Percentiles rank a stretch among this genome's conserved stretches.
Conservation (phyloP, 2,329 filamentous ascomycete species). For the Pestalotiopsis sp. region DNA sequence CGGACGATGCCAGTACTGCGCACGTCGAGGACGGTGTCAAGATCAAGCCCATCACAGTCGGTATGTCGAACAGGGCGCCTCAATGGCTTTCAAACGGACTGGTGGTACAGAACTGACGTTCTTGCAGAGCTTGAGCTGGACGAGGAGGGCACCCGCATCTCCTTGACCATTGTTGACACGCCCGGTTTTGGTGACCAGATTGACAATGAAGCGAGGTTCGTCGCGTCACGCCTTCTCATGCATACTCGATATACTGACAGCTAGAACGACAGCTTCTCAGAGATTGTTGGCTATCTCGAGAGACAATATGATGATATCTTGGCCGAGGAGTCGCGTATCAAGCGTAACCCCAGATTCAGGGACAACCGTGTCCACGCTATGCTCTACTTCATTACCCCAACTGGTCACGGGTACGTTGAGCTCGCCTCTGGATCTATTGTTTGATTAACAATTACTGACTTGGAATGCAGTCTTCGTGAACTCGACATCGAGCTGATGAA, state of each 20-base stretch:
- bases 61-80: slow-evolving; percentile 53
- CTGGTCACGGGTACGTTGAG: slow-evolving; percentile 78
- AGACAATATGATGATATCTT: slow-evolving; percentile 99
- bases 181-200: slow-evolving; percentile 98
- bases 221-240: slow-evolving; percentile 12
- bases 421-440: background rate
- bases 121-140: slow-evolving; percentile 85
- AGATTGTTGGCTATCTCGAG: slow-evolving; percentile 98
- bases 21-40: slow-evolving; percentile 96
- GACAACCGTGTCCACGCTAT: slow-evolving; percentile 98
- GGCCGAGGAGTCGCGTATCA: slow-evolving; percentile 98
- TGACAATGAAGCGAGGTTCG: slow-evolving; percentile 95
- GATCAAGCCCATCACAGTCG: slow-evolving; percentile 98
- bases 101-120: slow-evolving; percentile 22
- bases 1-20: slow-evolving; percentile 84
- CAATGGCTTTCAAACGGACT: slow-evolving; percentile 1
- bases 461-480: slow-evolving; percentile 77
- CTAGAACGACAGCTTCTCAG: slow-evolving; percentile 71
- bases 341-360: slow-evolving; percentile 99
- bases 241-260: slow-evolving; percentile 9
- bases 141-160: slow-evolving; percentile 97
- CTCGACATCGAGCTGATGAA: slow-evolving; percentile 99
- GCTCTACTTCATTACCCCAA: slow-evolving; percentile 99
- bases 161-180: slow-evolving; percentile 96
- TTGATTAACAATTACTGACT: slow-evolving; percentile 19